These are phyloP conservation scores for Botryotinia convoluta DNA, from an alignment of 2,329 filamentous ascomycete genomes.

Conservation along the genomic window DNA sequence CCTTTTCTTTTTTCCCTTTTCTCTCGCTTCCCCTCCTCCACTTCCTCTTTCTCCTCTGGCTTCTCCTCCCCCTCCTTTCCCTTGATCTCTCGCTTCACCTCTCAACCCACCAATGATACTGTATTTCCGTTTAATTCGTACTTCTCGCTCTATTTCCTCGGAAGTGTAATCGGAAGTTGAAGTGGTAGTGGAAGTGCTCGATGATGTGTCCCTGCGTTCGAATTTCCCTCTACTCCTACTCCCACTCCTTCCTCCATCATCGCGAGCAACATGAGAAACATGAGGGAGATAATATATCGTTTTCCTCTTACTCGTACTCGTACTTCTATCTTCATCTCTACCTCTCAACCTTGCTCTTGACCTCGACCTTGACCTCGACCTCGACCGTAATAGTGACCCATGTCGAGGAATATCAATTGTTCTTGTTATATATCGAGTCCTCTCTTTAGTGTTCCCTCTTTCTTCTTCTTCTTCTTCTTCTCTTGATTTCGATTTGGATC, in stretches of 20 bases:
- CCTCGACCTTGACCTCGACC: not conserved
- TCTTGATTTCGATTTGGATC: not conserved
- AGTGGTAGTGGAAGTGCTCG: no score
- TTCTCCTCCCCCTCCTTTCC: no score
- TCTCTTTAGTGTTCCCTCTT: not conserved
- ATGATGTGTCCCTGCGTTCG: not conserved
- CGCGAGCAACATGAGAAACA: no score
- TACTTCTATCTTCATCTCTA: not conserved
- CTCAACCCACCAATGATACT: not conserved
- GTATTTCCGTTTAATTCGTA: not conserved
- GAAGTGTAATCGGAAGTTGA: no score
- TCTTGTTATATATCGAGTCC: not conserved
- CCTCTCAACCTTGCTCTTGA: not conserved
- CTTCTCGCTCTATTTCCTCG: not conserved
- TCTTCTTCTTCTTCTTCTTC: not conserved
- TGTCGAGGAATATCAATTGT: not conserved
- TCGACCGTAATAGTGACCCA: not conserved
- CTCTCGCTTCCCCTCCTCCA: no score
- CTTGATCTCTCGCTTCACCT: not conserved
- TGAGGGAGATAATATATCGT: not conserved
- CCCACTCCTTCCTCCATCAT: not conserved
- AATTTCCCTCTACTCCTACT: not conserved
- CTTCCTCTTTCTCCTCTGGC: no score
- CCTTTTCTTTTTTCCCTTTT: no score
- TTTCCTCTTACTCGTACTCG: not conserved